phyloP scores from a whole-genome alignment of 345 rosid genomes.

The Eucalyptus tenuipes region DNA sequence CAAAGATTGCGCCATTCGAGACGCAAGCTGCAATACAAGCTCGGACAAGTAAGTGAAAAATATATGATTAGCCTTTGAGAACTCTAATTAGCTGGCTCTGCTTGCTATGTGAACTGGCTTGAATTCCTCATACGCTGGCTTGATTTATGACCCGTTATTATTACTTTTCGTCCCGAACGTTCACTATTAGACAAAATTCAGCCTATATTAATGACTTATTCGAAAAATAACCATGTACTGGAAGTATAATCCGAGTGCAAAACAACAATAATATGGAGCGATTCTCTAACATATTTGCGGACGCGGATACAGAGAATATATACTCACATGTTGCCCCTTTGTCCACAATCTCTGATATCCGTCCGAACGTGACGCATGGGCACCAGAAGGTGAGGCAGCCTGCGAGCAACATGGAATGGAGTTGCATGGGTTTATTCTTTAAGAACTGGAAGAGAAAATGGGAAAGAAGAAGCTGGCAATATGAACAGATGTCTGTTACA shows the following conservation, averaged over 20 bases:
- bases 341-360: conserved; percentile 21
- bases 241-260: not conserved
- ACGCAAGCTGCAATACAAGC: conserved; percentile 14
- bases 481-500: conserved; percentile 1
- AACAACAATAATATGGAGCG: not conserved
- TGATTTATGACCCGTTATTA: not conserved
- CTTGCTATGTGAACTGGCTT: not conserved
- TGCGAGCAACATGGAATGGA: conserved; percentile 5
- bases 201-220: not conserved
- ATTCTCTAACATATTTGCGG: not conserved
- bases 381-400: conserved; percentile 16
- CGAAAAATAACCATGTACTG: not conserved
- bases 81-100: not conserved
- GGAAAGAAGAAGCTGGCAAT: not conserved
- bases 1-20: conserved; percentile 15
- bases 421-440: not conserved
- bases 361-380: conserved; percentile 27
- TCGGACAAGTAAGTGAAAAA: not conserved
- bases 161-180: not conserved
- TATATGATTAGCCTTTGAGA: not conserved
- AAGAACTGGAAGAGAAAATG: not conserved
- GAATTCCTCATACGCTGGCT: not conserved
- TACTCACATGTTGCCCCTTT: conserved; percentile 21
- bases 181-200: not conserved
- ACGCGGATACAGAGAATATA: not conserved